These are phyloP conservation scores for Ephemerocybe angulata DNA, from an alignment of 768 basidiomycete genomes.

Conservation along the genomic window DNA sequence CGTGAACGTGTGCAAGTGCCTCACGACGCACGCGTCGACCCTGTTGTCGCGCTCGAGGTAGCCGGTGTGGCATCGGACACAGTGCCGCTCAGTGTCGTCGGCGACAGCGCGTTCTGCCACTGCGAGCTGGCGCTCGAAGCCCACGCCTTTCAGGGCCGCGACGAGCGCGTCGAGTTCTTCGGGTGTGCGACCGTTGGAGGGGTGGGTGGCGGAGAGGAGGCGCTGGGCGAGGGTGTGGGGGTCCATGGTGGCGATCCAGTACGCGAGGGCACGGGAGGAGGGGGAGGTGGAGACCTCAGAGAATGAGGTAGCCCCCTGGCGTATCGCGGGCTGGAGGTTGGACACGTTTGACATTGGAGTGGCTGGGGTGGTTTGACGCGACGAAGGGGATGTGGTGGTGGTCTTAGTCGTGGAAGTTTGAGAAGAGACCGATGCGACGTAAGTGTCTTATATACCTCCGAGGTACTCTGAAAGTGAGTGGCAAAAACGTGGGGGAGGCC, in stretches of 20 bases:
- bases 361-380: too few relatives aligned
- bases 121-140: not conserved
- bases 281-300: not conserved
- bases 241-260: not conserved
- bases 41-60: slow-evolving; percentile 4
- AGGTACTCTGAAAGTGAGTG: too few relatives aligned
- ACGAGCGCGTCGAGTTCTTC: not conserved
- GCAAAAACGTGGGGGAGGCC: too few relatives aligned
- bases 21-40: not conserved
- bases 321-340: not conserved
- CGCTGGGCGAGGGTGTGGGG: not conserved
- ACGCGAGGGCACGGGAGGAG: not conserved
- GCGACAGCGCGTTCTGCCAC: not conserved
- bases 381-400: too few relatives aligned
- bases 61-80: slow-evolving; percentile 2
- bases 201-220: not conserved
- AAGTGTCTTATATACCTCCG: too few relatives aligned
- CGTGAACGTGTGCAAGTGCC: not conserved
- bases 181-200: not conserved
- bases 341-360: not conserved
- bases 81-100: not conserved
- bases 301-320: not conserved
- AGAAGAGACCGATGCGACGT: too few relatives aligned
- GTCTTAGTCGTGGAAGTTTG: too few relatives aligned
- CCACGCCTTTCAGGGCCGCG: not conserved